Evolutionary conservation across 148 eudicot genomes (phyloP).

Genomic region (Spergularia marina): DNA sequence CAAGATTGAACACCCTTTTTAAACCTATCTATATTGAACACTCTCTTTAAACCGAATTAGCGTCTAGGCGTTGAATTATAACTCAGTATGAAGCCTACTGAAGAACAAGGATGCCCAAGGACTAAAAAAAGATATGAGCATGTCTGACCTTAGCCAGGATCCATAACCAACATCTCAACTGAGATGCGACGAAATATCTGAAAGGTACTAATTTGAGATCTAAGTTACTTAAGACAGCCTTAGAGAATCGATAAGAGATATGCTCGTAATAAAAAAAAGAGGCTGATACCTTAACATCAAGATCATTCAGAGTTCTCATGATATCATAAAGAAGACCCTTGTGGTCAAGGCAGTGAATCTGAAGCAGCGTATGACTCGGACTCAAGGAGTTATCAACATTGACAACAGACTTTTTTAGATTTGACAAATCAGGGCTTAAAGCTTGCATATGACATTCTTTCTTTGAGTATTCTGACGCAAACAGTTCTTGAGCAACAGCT

Average conservation of each 20-base stretch:
- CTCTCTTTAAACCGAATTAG: not conserved
- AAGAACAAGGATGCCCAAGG: too few species aligned
- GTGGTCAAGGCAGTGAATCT: slow-evolving; percentile 72
- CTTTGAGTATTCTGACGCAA: slow-evolving; percentile 50
- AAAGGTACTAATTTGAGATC: not conserved
- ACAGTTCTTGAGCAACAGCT: slow-evolving; percentile 61
- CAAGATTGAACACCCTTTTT: too few species aligned
- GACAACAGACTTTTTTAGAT: slow-evolving; percentile 51
- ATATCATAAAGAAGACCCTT: slow-evolving; percentile 87
- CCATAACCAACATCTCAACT: not conserved
- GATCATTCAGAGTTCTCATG: slow-evolving; percentile 70
- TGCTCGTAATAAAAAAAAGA: slow-evolving; percentile 10
- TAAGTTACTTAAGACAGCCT: not conserved
- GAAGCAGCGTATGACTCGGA: slow-evolving; percentile 80
- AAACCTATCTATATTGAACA: too few species aligned
- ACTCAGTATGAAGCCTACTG: not conserved
- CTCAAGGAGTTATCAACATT: slow-evolving; percentile 68
- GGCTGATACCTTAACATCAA: slow-evolving; percentile 52
- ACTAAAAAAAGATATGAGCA: too few species aligned
- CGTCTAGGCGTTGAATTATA: not conserved
- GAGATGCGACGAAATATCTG: not conserved
- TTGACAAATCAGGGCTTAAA: slow-evolving; percentile 62
- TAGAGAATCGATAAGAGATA: not conserved
- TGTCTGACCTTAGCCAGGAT: too few species aligned
- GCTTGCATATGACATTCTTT: slow-evolving; percentile 54